Evolutionary conservation across 1,284 basidiomycete species (phyloP), one percentile per base, ranked within the genome.

Genomic region (Boletus albobrunnescens): DNA sequence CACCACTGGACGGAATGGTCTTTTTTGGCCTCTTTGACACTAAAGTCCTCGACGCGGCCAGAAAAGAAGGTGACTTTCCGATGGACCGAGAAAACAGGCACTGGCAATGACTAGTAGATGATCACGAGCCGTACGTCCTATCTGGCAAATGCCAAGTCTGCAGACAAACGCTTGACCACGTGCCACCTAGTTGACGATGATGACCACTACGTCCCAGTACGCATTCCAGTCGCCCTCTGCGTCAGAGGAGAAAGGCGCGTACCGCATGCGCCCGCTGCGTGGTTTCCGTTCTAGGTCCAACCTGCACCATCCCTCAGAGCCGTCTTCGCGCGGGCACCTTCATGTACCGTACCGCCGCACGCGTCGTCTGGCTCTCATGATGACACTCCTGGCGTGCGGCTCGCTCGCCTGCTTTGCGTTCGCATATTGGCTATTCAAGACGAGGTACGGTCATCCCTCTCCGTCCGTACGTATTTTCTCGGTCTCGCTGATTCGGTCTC

Each of bases 381-480:
- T 71, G 9, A 56, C 71, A 9, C 52, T 81, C 37, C 70, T 84
- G 37, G 65, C 71, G 36, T 65, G 76, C 28, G 74, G 71, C 9
- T 73, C 72, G 47, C 44, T 82, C 28, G 61, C 69, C 31, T 82
- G 74, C 56, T 84, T 85, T 55, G 74, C 68, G 30, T 66, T 70
- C 8, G 82, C 82, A 3, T 84, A 82, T 52, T 83, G 82, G 68
- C 68, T 86, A 27, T 80, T 78, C 57, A 70, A 70, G 37, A 78
- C 77, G 58, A 83, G 81, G 82, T 84, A 75, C 68, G 30, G 74
- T 60, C 50, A 47, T 57, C 56, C 48, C 42, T 26, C 49, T 50
- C 47, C 39, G 52, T 45, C 36, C 16, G 60, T 61, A 38, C 56
- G 60, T 63, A 14, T 46, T 49, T 53, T 52, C 57, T 41, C 42